Percentiles rank a stretch among this genome's conserved stretches.
Evolutionary conservation across 192 early-diverging fungal genomes (phyloP).

Genomic region (Allomyces javanicus): DNA sequence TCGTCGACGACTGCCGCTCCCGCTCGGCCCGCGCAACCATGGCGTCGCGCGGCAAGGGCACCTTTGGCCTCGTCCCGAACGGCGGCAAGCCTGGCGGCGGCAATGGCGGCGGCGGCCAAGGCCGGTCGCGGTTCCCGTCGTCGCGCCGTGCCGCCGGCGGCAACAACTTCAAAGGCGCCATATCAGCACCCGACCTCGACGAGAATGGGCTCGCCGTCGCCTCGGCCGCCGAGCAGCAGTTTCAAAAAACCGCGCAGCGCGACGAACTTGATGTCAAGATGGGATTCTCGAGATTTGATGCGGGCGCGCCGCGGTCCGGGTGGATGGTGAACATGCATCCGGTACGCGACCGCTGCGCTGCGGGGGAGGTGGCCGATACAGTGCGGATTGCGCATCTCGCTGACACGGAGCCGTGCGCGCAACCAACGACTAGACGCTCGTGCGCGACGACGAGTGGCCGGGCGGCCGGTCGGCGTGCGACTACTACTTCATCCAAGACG

Average conservation of each 20-base stretch:
- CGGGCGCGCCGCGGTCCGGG: constrained; percentile 26
- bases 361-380: neutral
- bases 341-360: constrained; percentile 28
- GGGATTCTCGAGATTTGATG: constrained; percentile 1
- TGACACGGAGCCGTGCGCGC: neutral
- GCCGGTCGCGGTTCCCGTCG: neutral
- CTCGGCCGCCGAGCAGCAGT: neutral
- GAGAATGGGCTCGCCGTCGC: neutral
- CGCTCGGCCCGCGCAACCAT: too few relatives aligned
- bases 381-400: constrained; percentile 6
- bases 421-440: constrained; percentile 25
- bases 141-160: neutral
- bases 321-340: constrained; percentile 95
- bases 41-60: neutral
- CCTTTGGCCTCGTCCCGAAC: neutral
- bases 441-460: constrained; percentile 40
- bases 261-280: constrained; percentile 3
- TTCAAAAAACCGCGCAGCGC: neutral
- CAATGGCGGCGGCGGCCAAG: too few relatives aligned
- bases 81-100: too few relatives aligned
- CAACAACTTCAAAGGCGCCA: neutral
- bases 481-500: constrained; percentile 81
- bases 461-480: constrained; percentile 58
- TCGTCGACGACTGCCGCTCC: too few relatives aligned
- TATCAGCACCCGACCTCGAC: neutral